Evolutionary conservation across 2,329 filamentous ascomycete genomes (phyloP), one percentile per base, ranked within the genome.

Genomic region (Knufia petricola): DNA sequence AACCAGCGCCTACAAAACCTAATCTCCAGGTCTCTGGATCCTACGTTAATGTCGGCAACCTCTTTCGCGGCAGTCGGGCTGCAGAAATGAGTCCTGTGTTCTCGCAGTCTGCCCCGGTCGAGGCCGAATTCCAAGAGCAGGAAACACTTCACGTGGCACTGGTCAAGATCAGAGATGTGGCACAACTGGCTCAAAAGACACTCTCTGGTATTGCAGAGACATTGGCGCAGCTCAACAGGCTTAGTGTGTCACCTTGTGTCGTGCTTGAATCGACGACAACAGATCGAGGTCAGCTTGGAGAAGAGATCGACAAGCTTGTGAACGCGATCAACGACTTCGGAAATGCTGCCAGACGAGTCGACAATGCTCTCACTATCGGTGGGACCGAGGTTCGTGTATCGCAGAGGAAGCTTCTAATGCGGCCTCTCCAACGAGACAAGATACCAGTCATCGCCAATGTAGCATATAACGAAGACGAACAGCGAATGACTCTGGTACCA

Each of bases 201-300:
- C 63, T 96, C 9, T 67, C 76, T 39, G 89, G 87, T 1, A 79
- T 96, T 50, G 87, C 84, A 3, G 81, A 83, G 62, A 96, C 92
- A 0, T 68, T 98, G 34, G 82, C 82, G 24, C 90, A 95, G 63
- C 78, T 98, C 43, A 79, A 81, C 32, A 81, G 83, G 46, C 75
- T 98, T 12, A 90, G 92, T 2, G 76, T 98, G 56, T 74, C 80
- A 43, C 88, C 87, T 52, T 79, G 89, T 17, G 78, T 98, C 0
- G 84, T 96, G 1, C 70, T 95, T 7, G 90, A 95, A 23, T 54
- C 52, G 32, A 28, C 50, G 12, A 23, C 40, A 24, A 2, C 24
- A 50, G 52, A 58, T 30, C 66, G 72, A 57, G 65, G 69, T 57
- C 61, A 69, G 40, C 71, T 77, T 47, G 69, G 72, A 3, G 70